Evolutionary conservation across 2,329 filamentous ascomycete genomes (phyloP).

Genomic region (Hypoxylon sp.): DNA sequence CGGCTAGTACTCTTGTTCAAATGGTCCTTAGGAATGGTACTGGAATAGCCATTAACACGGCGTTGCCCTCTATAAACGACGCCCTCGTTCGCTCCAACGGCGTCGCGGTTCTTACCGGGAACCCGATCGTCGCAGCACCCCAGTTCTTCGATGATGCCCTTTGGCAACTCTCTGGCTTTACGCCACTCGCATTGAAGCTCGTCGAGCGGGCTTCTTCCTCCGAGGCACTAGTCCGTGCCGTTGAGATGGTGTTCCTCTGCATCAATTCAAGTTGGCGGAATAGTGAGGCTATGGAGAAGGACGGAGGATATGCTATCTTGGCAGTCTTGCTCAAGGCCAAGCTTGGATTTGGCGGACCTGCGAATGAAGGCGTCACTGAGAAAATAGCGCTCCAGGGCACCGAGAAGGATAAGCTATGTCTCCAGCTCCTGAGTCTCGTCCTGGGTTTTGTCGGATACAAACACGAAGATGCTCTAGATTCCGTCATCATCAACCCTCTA

Average conservation of each 20-base stretch:
- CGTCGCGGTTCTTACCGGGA: slow-evolving; percentile 81
- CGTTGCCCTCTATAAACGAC: slow-evolving; percentile 86
- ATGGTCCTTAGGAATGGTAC: slow-evolving; percentile 77
- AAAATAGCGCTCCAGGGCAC: slow-evolving; percentile 58
- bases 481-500: slow-evolving; percentile 93
- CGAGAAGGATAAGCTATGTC: slow-evolving; percentile 62
- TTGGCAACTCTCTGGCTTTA: slow-evolving; percentile 92
- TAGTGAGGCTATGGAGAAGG: slow-evolving; percentile 96
- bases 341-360: slow-evolving; percentile 63
- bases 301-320: slow-evolving; percentile 91
- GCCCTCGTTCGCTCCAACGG: slow-evolving; percentile 84
- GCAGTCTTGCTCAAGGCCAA: slow-evolving; percentile 85
- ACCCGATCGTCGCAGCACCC: slow-evolving; percentile 81
- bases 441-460: slow-evolving; percentile 91
- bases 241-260: slow-evolving; percentile 84
- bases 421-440: slow-evolving; percentile 76
- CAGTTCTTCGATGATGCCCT: slow-evolving; percentile 89
- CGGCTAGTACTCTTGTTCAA: slow-evolving; percentile 72
- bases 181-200: slow-evolving; percentile 83
- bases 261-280: slow-evolving; percentile 95
- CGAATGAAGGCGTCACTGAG: slow-evolving; percentile 47
- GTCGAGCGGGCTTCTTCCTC: slow-evolving; percentile 77
- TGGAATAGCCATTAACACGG: slow-evolving; percentile 85
- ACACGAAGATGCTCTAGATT: slow-evolving; percentile 78
- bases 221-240: slow-evolving; percentile 76